Conservation (phyloP, 805 yeast species). For the Candida broadrunensis region DNA sequence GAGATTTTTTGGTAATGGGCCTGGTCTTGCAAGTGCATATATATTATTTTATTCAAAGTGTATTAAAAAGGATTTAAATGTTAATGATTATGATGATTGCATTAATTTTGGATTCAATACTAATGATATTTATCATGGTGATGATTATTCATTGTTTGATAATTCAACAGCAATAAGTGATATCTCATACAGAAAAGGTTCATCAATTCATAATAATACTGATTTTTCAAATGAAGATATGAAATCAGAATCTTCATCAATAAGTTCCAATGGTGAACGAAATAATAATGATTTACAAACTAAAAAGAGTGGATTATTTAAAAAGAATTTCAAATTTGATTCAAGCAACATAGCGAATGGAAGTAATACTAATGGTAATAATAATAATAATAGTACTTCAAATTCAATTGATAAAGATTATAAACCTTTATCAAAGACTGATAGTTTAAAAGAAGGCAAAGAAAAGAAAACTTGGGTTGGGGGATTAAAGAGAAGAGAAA, state of each 20-base stretch:
- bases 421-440: slow-evolving; percentile 2
- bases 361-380: not conserved
- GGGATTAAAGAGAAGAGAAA: slow-evolving; percentile 32
- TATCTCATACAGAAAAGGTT: not conserved
- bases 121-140: slow-evolving; percentile 29
- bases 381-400: not conserved
- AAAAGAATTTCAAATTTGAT: slow-evolving; percentile 23
- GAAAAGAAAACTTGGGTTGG: slow-evolving; percentile 43
- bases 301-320: slow-evolving; percentile 1
- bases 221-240: slow-evolving; percentile 1
- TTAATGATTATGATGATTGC: slow-evolving; percentile 29
- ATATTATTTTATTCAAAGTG: slow-evolving; percentile 68
- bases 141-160: slow-evolving; percentile 17
- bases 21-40: slow-evolving; percentile 89
- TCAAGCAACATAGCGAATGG: not conserved
- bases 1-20: slow-evolving; percentile 83
- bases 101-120: slow-evolving; percentile 34
- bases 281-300: slow-evolving; percentile 1
- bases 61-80: slow-evolving; percentile 34
- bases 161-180: not conserved
- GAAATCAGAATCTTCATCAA: slow-evolving; percentile 10
- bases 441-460: slow-evolving; percentile 9
- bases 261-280: slow-evolving; percentile 5
- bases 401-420: slow-evolving; percentile 1
- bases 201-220: slow-evolving; percentile 3